These are phyloP conservation scores for Penicillium capsulatum DNA, from an alignment of 2,329 filamentous ascomycete genomes.

Conservation along the genomic window DNA sequence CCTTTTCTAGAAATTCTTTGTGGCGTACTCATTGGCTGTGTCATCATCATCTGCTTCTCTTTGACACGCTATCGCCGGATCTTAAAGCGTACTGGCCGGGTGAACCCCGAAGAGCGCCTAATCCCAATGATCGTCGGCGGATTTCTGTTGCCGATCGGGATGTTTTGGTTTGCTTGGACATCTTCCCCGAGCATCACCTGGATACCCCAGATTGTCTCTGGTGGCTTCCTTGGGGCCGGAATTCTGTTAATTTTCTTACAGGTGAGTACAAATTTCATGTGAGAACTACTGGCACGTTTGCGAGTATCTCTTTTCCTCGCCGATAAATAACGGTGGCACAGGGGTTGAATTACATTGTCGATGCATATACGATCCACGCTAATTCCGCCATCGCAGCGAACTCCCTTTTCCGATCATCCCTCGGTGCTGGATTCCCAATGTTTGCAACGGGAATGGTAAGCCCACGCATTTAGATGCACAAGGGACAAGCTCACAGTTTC, in stretches of 20 bases:
- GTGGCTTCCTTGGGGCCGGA: background rate
- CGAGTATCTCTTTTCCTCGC: no score
- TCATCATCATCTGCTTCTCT: conserved; percentile 29
- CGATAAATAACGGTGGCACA: background rate
- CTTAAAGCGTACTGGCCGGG: conserved; percentile 14
- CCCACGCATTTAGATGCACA: background rate
- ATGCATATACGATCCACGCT: conserved; percentile 31
- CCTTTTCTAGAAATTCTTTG: conserved; percentile 47
- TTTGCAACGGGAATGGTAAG: conserved; percentile 18
- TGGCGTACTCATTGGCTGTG: conserved; percentile 38
- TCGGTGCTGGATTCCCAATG: conserved; percentile 30
- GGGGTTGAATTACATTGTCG: conserved; percentile 34
- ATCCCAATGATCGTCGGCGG: conserved; percentile 45
- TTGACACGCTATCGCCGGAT: conserved; percentile 30
- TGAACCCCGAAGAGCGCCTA: conserved; percentile 42
- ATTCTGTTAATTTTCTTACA: conserved; percentile 4
- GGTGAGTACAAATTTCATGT: background rate
- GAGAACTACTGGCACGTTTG: no score
- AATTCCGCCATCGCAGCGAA: conserved; percentile 35
- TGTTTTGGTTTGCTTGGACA: conserved; percentile 49
- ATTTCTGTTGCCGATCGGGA: conserved; percentile 39
- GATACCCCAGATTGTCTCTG: conserved; percentile 22
- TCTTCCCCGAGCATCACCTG: conserved; percentile 39
- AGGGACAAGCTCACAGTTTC: background rate
- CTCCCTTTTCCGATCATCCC: conserved; percentile 26